These are phyloP conservation scores for Camellia sinensis DNA, from an alignment of 148 eudicot genomes.

Conservation along the genomic window DNA sequence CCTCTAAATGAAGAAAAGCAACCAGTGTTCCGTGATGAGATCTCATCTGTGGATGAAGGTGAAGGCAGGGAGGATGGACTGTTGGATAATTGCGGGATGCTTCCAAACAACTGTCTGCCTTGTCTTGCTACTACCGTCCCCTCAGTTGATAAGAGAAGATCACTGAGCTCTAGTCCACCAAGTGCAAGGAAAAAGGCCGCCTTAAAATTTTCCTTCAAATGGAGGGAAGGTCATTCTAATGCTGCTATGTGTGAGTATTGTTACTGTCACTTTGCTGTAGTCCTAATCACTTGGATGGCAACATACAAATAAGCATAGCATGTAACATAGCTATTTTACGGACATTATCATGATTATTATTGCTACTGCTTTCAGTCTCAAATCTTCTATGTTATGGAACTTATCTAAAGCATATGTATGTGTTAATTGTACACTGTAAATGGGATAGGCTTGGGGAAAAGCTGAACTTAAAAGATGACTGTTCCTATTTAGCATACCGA, in stretches of 20 bases:
- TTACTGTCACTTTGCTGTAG: not conserved
- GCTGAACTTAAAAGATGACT: not conserved
- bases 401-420: not conserved
- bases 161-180: conserved; percentile 65
- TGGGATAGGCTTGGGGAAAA: not conserved
- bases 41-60: conserved; percentile 55
- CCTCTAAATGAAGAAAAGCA: conserved; percentile 35
- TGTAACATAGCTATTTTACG: not conserved
- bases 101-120: conserved; percentile 71
- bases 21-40: conserved; percentile 57
- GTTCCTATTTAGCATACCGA: not conserved
- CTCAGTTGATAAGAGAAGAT: conserved; percentile 68
- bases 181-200: conserved; percentile 65
- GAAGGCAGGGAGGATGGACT: conserved; percentile 46
- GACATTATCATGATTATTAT: not conserved
- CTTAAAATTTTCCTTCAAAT: conserved; percentile 67
- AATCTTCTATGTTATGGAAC: not conserved
- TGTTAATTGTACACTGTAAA: not conserved
- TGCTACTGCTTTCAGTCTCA: not conserved
- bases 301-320: not conserved
- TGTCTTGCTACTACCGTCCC: conserved; percentile 70
- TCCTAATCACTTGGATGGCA: not conserved
- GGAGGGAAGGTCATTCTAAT: conserved; percentile 73
- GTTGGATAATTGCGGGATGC: conserved; percentile 71
- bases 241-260: conserved; percentile 48